Base-by-base conservation (phyloP, 495 filamentous ascomycete species). In the Penicillium subrubescens region DNA sequence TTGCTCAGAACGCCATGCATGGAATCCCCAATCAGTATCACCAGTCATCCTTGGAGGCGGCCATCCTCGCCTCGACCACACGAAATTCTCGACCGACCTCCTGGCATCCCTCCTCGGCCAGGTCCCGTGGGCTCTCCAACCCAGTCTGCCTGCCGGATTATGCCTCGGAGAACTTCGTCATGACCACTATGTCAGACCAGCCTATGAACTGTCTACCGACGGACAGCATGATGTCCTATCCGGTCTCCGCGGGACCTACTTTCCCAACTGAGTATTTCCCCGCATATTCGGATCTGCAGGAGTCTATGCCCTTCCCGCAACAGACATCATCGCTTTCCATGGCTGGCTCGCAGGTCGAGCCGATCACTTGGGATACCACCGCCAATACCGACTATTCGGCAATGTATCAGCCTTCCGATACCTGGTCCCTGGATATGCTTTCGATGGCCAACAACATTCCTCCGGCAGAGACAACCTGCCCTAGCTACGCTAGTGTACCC, bases 101-200 rank as follows among this genome's bases (percentile, higher is more conserved):
- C 71, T 92, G 90, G 90, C 89, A 92, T 73, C 87, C 89, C 5
- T 71, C 72, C 14, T 79, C 79, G 21, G 79, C 82, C 19, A 77
- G 70, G 64, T 66, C 72, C 48, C 68, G 67, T 50, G 75, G 64
- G 29, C 79, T 79, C 67, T 76, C 72, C 33, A 75, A 73, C 50
- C 69, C 72, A 4, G 65, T 71, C 37, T 73, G 67, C 41, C 58
- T 54, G 21, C 62, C 72, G 5, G 57, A 70, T 29, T 64, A 59
- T 60, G 57, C 67, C 34, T 50, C 66, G 58, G 69, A 73, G n/a
- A 74, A 62, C 33, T 67, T 75, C 61, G 70, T 69, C 65, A 77
- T 69, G 66, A 57, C 33, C 14, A 65, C 52, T 59, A 41, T 78
- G 56, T 59, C 63, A 25, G 69, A 64, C 63, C 80, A 70, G 44